Conservation (phyloP, 352 stramenopile species). For the Blastocystis sp. region DNA sequence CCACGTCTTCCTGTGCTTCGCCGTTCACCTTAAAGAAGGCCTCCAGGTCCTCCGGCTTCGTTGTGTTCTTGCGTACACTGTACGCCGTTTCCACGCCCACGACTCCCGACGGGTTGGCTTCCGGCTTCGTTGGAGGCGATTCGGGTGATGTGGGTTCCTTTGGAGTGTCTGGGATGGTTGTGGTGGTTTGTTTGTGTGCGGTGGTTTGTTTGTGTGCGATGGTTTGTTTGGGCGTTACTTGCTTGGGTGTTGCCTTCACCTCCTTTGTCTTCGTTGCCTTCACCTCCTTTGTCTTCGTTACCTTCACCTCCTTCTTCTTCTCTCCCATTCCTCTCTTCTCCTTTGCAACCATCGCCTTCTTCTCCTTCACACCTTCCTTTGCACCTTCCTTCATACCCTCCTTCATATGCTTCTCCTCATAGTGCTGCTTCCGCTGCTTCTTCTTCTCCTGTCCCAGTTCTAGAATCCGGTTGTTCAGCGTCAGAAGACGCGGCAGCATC, state of each 20-base stretch:
- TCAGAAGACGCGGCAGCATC: conserved; percentile 17
- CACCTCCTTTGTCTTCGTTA: not conserved
- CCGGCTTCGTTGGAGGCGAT: not conserved
- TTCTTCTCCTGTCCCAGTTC: not conserved
- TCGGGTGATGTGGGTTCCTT: not conserved
- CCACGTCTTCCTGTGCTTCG: not conserved
- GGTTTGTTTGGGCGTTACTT: not conserved
- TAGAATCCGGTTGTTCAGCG: conserved; percentile 25
- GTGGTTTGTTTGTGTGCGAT: not conserved
- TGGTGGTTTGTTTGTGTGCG: not conserved
- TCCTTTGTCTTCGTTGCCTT: not conserved
- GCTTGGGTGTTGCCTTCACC: not conserved
- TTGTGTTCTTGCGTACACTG: not conserved
- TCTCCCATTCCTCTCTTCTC: not conserved
- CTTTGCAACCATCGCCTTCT: not conserved
- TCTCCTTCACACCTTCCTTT: not conserved
- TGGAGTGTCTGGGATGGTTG: not conserved
- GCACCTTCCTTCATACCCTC: not conserved
- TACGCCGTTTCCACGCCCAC: conserved; percentile 8
- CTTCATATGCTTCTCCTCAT: not conserved
- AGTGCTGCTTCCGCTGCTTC: conserved; percentile 17
- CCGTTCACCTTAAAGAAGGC: not conserved
- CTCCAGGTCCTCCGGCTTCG: not conserved
- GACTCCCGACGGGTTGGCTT: not conserved
- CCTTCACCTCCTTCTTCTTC: conserved; percentile 12